Percentiles rank a stretch among this genome's conserved stretches.
Evolutionary conservation across 805 yeast genomes (phyloP).

Genomic region (Saccharomyces kudriavzevii): DNA sequence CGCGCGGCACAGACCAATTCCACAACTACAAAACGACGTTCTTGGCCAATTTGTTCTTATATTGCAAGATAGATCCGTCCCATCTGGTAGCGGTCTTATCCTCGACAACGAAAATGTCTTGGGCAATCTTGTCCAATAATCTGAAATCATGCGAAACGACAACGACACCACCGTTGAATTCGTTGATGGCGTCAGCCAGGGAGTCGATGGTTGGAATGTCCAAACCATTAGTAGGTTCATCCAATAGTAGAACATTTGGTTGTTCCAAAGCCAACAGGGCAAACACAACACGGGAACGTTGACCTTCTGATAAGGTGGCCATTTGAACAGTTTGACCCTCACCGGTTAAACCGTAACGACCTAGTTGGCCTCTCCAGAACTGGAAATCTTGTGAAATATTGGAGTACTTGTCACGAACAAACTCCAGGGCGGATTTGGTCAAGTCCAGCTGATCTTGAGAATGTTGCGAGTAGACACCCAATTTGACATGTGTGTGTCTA

Average conservation of each 20-base stretch:
- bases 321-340: conserved; percentile 97
- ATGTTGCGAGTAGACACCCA: conserved; percentile 98
- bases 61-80: conserved; percentile 85
- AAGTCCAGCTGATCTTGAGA: conserved; percentile 96
- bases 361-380: conserved; percentile 96
- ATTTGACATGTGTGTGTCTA: conserved; percentile 93
- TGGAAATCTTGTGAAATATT: conserved; percentile 93
- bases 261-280: conserved; percentile 91
- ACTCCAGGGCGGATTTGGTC: conserved; percentile 90
- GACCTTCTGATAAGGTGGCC: conserved; percentile 98
- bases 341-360: conserved; percentile 97
- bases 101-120: conserved; percentile 95
- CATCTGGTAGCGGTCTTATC: conserved; percentile 92
- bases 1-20: neutral
- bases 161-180: conserved; percentile 95
- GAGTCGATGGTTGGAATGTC: conserved; percentile 98
- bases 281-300: conserved; percentile 97
- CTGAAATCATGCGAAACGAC: conserved; percentile 99
- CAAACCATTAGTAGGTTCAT: conserved; percentile 99
- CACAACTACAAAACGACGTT: conserved; percentile 60
- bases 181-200: conserved; percentile 89
- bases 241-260: conserved; percentile 89
- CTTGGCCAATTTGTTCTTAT: conserved; percentile 90
- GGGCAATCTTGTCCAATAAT: conserved; percentile 91
- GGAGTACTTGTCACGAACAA: conserved; percentile 90